A percentile compares a stretch with the other conserved stretches of the same genome.
phyloP scores from a whole-genome alignment of 2,329 filamentous ascomycete genomes.

The Stagonosporopsis tanaceti region DNA sequence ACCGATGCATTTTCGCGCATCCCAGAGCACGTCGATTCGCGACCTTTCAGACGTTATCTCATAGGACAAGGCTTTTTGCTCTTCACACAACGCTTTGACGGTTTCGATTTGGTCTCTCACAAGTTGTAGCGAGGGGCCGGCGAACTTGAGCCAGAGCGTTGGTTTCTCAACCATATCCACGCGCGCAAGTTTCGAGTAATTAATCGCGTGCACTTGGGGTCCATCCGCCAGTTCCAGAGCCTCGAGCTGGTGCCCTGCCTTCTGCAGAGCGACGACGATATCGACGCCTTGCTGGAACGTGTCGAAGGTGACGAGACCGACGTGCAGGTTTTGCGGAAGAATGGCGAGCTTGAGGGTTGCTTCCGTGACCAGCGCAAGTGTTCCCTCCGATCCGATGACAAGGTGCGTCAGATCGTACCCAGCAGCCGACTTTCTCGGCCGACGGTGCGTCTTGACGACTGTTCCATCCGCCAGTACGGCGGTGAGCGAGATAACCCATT shows the following conservation, averaged over 20 bases:
- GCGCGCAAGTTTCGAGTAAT: constrained; percentile 64
- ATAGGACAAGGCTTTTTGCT: constrained; percentile 67
- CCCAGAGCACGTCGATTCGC: constrained; percentile 74
- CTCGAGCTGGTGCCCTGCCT: constrained; percentile 80
- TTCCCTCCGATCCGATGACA: constrained; percentile 90
- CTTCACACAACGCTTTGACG: constrained; percentile 65
- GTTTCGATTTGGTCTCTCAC: constrained; percentile 78
- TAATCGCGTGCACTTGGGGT: constrained; percentile 78
- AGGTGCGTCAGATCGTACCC: constrained; percentile 90
- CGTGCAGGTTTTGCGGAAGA: constrained; percentile 76
- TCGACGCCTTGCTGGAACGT: constrained; percentile 74
- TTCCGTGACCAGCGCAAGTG: constrained; percentile 88
- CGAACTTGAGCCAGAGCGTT: constrained; percentile 78
- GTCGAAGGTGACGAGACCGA: constrained; percentile 73
- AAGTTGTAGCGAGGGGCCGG: constrained; percentile 64
- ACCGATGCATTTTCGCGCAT: constrained; percentile 74
- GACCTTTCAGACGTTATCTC: constrained; percentile 69
- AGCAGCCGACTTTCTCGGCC: constrained; percentile 86
- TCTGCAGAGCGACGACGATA: constrained; percentile 79
- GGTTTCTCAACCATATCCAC: constrained; percentile 70
- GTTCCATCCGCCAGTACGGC: constrained; percentile 89
- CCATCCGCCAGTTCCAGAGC: constrained; percentile 90
- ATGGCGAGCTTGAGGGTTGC: constrained; percentile 84
- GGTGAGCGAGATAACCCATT: constrained; percentile 86
- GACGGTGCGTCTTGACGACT: constrained; percentile 83